Conservation (phyloP, 225 moss, liverwort and hornwort species). For the Physcomitrium patens region DNA sequence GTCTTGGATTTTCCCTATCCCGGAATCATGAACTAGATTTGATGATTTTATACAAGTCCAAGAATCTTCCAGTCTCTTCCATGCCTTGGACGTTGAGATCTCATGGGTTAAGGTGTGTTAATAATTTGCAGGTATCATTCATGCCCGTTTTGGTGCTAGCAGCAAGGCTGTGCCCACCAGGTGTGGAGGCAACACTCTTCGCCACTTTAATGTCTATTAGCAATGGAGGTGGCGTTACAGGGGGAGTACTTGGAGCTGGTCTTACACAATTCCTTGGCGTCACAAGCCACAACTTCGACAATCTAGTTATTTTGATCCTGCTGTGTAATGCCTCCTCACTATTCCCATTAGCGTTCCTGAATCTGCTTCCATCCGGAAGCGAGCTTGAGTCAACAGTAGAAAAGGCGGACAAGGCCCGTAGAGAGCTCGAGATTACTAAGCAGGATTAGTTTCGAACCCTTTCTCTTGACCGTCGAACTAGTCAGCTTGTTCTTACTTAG, state of each 20-base stretch:
- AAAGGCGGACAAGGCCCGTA: slow-evolving; percentile 66
- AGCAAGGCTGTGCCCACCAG: slow-evolving; percentile 92
- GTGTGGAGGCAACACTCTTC: slow-evolving; percentile 94
- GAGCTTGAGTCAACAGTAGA: slow-evolving; percentile 77
- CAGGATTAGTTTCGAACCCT: slow-evolving; percentile 26
- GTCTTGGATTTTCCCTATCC: neutral
- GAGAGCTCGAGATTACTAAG: slow-evolving; percentile 35
- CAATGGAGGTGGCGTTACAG: slow-evolving; percentile 86
- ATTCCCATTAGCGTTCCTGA: slow-evolving; percentile 81
- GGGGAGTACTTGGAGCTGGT: slow-evolving; percentile 84
- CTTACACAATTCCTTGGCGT: slow-evolving; percentile 78
- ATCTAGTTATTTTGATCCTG: slow-evolving; percentile 65
- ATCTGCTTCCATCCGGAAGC: slow-evolving; percentile 79
- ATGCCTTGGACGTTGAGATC: neutral
- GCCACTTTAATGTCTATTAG: slow-evolving; percentile 98
- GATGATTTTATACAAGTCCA: neutral
- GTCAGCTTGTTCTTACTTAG: neutral
- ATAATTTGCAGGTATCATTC: slow-evolving; percentile 74
- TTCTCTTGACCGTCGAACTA: no score
- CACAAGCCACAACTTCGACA: slow-evolving; percentile 82
- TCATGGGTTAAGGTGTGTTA: neutral
- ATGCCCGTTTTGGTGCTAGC: slow-evolving; percentile 99
- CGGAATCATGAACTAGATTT: neutral
- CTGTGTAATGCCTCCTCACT: slow-evolving; percentile 81
- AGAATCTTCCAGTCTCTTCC: no score